These are phyloP conservation scores for Sporisorium reilianum DNA, from an alignment of 1,284 basidiomycete species.

Conservation along the genomic window DNA sequence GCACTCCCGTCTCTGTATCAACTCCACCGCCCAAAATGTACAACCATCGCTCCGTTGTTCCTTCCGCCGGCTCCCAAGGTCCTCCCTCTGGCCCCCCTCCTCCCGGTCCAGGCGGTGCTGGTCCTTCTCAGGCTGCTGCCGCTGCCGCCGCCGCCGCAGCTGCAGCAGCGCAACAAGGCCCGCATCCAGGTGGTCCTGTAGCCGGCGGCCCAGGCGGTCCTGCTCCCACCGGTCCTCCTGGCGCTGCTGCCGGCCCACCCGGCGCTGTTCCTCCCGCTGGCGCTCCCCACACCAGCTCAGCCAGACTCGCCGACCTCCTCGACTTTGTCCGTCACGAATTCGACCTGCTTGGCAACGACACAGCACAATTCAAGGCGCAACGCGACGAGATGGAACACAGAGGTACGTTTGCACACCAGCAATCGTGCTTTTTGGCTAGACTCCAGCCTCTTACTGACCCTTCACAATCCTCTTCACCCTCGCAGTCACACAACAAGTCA, in stretches of 20 bases:
- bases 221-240: conserved; percentile 35
- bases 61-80: conserved; percentile 42
- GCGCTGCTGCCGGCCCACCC: conserved; percentile 41
- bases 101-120: conserved; percentile 38
- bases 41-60: conserved; percentile 51
- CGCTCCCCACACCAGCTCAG: conserved; percentile 47
- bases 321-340: conserved; percentile 88
- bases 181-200: conserved; percentile 44
- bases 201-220: conserved; percentile 44
- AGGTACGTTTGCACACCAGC: conserved; percentile 73
- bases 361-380: conserved; percentile 78
- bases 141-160: conserved; percentile 42
- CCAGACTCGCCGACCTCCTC: conserved; percentile 81
- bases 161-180: conserved; percentile 37
- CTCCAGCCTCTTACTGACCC: background rate
- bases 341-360: conserved; percentile 80
- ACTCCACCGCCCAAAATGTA: conserved; percentile 33
- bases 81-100: conserved; percentile 44
- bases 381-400: conserved; percentile 90
- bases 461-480: background rate
- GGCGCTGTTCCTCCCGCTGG: conserved; percentile 39
- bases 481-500: conserved; percentile 56
- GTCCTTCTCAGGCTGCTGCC: conserved; percentile 45
- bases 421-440: too few relatives aligned
- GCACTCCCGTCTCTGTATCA: background rate